These are phyloP conservation scores for Brassica rapa DNA, from an alignment of 345 rosid species.

Conservation along the genomic window DNA sequence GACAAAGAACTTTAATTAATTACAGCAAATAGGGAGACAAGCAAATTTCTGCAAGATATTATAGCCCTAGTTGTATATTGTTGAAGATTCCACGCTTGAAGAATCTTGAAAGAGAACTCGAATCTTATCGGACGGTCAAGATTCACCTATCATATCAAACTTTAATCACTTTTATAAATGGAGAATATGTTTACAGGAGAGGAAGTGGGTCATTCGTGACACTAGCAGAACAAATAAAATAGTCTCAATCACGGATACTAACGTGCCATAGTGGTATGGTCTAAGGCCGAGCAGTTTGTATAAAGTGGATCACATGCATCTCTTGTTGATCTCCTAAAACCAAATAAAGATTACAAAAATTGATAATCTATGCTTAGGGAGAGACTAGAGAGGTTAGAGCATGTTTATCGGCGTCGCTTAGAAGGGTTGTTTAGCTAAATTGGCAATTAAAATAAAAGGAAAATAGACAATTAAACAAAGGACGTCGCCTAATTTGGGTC, in stretches of 20 bases:
- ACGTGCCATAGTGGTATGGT: conserved; percentile 30
- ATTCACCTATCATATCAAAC: conserved; percentile 22
- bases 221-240: conserved; percentile 23
- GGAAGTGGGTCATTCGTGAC: conserved; percentile 32
- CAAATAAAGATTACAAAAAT: not conserved
- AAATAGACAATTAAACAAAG: too few species aligned
- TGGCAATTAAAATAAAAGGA: too few species aligned
- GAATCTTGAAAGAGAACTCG: conserved; percentile 34
- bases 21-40: conserved; percentile 21
- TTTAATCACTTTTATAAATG: conserved; percentile 7
- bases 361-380: not conserved
- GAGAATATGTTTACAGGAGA: conserved; percentile 13
- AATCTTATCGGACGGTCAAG: conserved; percentile 35
- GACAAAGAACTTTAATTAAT: not conserved
- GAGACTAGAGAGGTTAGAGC: too few species aligned
- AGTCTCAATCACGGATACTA: not conserved
- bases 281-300: not conserved
- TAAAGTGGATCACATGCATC: conserved; percentile 11
- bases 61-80: conserved; percentile 16
- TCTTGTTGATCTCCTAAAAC: not conserved
- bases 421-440: too few species aligned
- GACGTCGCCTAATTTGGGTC: too few species aligned
- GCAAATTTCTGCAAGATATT: conserved; percentile 24
- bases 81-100: conserved; percentile 38
- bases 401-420: too few species aligned